Conservation (phyloP, 2,329 filamentous ascomycete genomes). For the Cladophialophora bantiana region DNA sequence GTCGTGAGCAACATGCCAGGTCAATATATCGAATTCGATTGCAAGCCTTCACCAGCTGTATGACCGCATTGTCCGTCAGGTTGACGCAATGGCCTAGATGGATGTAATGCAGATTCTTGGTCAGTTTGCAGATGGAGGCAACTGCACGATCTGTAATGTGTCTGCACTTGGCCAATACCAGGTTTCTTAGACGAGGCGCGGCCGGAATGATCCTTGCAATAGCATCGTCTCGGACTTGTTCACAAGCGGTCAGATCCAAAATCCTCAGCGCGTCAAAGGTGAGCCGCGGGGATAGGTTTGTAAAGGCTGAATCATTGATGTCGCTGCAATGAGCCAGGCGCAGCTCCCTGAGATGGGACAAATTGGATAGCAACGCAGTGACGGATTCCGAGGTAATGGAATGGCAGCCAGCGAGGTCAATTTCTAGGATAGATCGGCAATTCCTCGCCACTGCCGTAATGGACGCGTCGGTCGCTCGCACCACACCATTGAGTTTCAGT, state of each 20-base stretch:
- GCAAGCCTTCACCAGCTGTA: slow-evolving; percentile 80
- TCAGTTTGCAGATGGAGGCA: slow-evolving; percentile 82
- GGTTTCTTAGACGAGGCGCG: slow-evolving; percentile 86
- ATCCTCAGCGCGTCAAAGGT: slow-evolving; percentile 89
- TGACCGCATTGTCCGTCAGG: slow-evolving; percentile 89
- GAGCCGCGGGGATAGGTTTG: slow-evolving; percentile 72
- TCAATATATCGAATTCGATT: slow-evolving; percentile 98
- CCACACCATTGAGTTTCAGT: slow-evolving; percentile 93
- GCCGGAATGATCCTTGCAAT: slow-evolving; percentile 86
- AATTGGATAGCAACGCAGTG: slow-evolving; percentile 77
- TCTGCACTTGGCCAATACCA: slow-evolving; percentile 92
- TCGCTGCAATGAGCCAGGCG: slow-evolving; percentile 84
- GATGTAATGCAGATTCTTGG: slow-evolving; percentile 96
- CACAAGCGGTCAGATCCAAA: slow-evolving; percentile 89
- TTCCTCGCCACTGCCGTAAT: slow-evolving; percentile 85
- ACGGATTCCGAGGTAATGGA: slow-evolving; percentile 83
- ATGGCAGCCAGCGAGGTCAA: slow-evolving; percentile 87
- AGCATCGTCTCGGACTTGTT: slow-evolving; percentile 81
- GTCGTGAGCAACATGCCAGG: slow-evolving; percentile 86
- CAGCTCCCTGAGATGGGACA: slow-evolving; percentile 85
- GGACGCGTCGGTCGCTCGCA: slow-evolving; percentile 80
- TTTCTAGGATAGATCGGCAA: slow-evolving; percentile 93
- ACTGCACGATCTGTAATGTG: slow-evolving; percentile 91
- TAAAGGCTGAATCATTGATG: slow-evolving; percentile 87
- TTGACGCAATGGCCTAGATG: slow-evolving; percentile 92